Evolutionary conservation across 805 yeast genomes (phyloP).

Genomic region (Isabelozyma heimii): DNA sequence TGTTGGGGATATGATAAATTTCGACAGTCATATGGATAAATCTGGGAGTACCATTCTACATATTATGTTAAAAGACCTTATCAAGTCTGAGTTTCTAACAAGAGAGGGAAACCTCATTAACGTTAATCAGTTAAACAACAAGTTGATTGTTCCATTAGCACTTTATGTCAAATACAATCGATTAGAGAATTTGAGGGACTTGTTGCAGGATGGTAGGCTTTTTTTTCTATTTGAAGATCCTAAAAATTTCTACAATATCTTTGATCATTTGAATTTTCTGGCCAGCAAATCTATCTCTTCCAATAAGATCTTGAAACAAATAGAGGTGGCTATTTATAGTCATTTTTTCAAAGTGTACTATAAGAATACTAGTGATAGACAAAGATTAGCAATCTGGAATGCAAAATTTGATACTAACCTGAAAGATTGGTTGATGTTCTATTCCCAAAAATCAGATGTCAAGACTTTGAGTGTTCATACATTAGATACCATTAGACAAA

Average conservation of each 20-base stretch:
- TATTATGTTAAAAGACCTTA: slow-evolving; percentile 53
- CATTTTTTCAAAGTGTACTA: slow-evolving; percentile 18
- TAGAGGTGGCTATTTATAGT: slow-evolving; percentile 19
- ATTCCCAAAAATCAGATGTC: slow-evolving; percentile 10
- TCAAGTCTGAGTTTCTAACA: slow-evolving; percentile 21
- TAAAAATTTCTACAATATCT: slow-evolving; percentile 30
- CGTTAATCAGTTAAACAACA: slow-evolving; percentile 59
- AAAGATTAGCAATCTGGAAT: slow-evolving; percentile 25
- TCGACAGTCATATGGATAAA: slow-evolving; percentile 64
- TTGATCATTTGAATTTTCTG: slow-evolving; percentile 36
- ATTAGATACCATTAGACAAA: slow-evolving; percentile 17
- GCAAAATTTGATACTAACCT: slow-evolving; percentile 29
- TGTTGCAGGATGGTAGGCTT: slow-evolving; percentile 51
- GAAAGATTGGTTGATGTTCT: slow-evolving; percentile 33
- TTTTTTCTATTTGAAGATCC: slow-evolving; percentile 32
- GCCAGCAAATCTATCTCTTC: slow-evolving; percentile 21
- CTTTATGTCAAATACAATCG: slow-evolving; percentile 69
- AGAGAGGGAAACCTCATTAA: slow-evolving; percentile 29
- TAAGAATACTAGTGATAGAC: slow-evolving; percentile 10
- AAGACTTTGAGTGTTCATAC: slow-evolving; percentile 3
- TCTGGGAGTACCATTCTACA: slow-evolving; percentile 79
- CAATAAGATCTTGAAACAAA: slow-evolving; percentile 15
- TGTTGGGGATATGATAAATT: slow-evolving; percentile 40
- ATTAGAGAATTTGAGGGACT: slow-evolving; percentile 49
- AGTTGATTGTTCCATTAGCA: slow-evolving; percentile 67